phyloP scores from a whole-genome alignment of 371 early-diverging fungal genomes.

The Mucor lusitanicus region DNA sequence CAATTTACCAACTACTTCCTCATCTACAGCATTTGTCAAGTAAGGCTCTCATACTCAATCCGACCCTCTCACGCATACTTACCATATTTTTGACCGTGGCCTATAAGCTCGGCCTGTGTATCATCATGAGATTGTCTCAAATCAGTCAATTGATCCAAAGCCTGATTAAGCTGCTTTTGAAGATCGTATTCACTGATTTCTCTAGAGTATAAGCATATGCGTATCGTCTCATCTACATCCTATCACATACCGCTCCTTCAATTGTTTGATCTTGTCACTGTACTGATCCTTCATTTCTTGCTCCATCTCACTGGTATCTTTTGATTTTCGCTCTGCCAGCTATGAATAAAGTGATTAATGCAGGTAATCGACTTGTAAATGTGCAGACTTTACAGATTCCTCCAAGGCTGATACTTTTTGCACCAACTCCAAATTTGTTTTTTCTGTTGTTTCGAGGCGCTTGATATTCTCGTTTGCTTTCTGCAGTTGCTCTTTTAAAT shows the following conservation, averaged over 20 bases:
- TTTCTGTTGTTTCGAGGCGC: constrained; percentile 50
- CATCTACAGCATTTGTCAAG: constrained; percentile 46
- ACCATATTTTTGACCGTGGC: constrained; percentile 74
- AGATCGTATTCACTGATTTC: constrained; percentile 74
- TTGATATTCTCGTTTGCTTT: constrained; percentile 39
- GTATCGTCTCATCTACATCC: not conserved
- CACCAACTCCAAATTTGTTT: constrained; percentile 52
- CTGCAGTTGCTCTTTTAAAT: constrained; percentile 55
- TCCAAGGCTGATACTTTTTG: constrained; percentile 57
- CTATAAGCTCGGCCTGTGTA: constrained; percentile 75
- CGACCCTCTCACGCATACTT: not conserved
- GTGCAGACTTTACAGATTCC: constrained; percentile 23
- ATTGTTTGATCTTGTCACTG: constrained; percentile 75
- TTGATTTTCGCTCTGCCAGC: constrained; percentile 61
- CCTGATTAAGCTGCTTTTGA: constrained; percentile 79
- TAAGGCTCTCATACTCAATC: not conserved
- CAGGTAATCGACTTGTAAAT: not conserved
- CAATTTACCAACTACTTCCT: constrained; percentile 79
- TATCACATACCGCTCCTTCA: constrained; percentile 72
- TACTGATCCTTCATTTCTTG: constrained; percentile 67
- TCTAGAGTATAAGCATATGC: not conserved
- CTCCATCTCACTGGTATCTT: constrained; percentile 59
- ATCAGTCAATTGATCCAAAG: constrained; percentile 74
- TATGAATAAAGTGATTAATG: constrained; percentile 16
- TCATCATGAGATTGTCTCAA: constrained; percentile 74